Conservation (phyloP, 2,329 filamentous ascomycete species). For the Talaromyces sp. region DNA sequence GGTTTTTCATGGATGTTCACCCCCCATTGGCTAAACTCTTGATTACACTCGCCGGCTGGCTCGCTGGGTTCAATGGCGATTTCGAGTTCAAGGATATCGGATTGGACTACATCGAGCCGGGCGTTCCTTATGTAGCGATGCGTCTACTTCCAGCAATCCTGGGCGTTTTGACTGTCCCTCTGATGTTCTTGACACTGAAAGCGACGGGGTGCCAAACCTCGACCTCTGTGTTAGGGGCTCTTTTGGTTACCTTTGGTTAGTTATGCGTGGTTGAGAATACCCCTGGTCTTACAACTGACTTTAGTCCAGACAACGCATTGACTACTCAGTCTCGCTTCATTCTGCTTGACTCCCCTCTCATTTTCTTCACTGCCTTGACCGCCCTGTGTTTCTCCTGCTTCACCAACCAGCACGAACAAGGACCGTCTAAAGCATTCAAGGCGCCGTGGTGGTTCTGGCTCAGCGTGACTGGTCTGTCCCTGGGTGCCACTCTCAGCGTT, state of each 20-base stretch:
- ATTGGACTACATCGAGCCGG: conserved; percentile 93
- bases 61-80: conserved; percentile 88
- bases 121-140: conserved; percentile 97
- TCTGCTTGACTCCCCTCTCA: conserved; percentile 87
- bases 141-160: conserved; percentile 84
- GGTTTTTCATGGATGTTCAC: conserved; percentile 99
- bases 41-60: conserved; percentile 88
- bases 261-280: neutral
- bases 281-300: neutral
- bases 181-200: conserved; percentile 92
- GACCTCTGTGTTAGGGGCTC: conserved; percentile 75
- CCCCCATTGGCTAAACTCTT: conserved; percentile 94
- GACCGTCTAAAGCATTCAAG: conserved; percentile 79
- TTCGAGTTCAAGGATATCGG: conserved; percentile 99
- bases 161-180: conserved; percentile 80
- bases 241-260: conserved; percentile 83
- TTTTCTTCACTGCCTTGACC: conserved; percentile 89
- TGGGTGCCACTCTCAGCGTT: conserved; percentile 88
- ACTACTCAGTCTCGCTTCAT: conserved; percentile 93
- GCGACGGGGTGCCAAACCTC: conserved; percentile 80
- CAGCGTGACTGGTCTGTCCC: conserved; percentile 71
- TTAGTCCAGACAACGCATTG: conserved; percentile 74
- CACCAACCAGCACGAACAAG: conserved; percentile 93
- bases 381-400: conserved; percentile 87
- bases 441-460: conserved; percentile 99